Conservation (phyloP, 164 flowering plant genomes). For the Stephania yunnanensis region DNA sequence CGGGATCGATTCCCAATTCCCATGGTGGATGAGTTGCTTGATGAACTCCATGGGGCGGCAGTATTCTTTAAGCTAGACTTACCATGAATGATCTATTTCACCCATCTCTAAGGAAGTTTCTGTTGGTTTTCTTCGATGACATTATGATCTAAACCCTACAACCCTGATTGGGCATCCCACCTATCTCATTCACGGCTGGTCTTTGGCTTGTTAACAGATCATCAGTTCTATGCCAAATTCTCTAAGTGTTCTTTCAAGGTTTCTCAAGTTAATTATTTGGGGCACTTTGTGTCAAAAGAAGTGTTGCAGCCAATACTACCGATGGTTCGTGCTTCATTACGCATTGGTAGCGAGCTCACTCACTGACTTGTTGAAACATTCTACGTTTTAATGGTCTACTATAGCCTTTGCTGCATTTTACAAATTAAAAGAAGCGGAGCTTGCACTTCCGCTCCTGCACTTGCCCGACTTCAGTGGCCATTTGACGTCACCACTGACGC, state of each 20-base stretch:
- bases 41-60: neutral
- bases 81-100: neutral
- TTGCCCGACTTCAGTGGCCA: neutral
- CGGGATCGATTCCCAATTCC: neutral
- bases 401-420: neutral
- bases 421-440: neutral
- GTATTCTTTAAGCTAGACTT: neutral
- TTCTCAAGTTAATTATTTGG: neutral
- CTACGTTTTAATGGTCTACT: neutral
- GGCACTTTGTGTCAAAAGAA: neutral
- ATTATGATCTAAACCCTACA: neutral
- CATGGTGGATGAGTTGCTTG: neutral
- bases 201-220: neutral
- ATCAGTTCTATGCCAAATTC: neutral
- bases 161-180: neutral
- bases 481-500: neutral
- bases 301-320: neutral
- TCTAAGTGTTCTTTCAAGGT: neutral
- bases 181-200: neutral
- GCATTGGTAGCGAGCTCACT: neutral
- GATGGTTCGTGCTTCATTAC: neutral
- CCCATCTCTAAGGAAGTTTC: neutral
- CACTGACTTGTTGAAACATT: neutral
- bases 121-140: neutral
- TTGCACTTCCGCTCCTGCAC: neutral